Evolutionary conservation across 176 grass and related monocot species (phyloP), one percentile per base, ranked within the genome.

Genomic region (Cymbopogon citratus): DNA sequence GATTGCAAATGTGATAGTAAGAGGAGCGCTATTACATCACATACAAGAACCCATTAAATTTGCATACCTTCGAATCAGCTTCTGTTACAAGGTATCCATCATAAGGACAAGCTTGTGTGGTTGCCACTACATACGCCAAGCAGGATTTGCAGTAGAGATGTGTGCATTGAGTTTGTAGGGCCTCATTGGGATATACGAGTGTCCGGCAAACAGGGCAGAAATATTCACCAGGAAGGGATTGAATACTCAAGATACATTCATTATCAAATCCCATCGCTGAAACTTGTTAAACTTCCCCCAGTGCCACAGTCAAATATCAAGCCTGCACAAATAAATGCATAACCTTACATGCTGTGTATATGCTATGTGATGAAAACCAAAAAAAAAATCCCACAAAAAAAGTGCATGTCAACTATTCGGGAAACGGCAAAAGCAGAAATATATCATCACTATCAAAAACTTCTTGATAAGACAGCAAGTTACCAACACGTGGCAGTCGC

Each of bases 131-230:
- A 82, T 99, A 33, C 66, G 93, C 70, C 78, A 99, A 94, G 83
- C 97, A 95, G 51, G 93, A 83, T 87, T 99, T 96, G 81, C 97
- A 99, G 77, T 99, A 99, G n/a, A 99, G 87, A 96, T 99, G 97
- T 18, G 97, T 99, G 85, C 96, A 99, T 57, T 91, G 93, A 77
- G 87, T 31, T 90, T 99, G 97, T 45, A 99, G 44, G 38, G 97
- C 93, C 74, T 99, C 93, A 21, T 81, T 93, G 23, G 97, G 97
- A 78, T 91, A 96, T 79, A 99, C 38, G 34, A 99, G 87, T 36
- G 97, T 99, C 23, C 93, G 97, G n/a, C 97, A 99, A 70, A 99
- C 97, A 82, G 97, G 97, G 41, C 97, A 99, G 63, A 99, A 99
- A 90, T 99, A 99, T 93, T 99, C 97, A 38, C 93, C 93, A 77